These are phyloP conservation scores for Micractinium sp. DNA, from an alignment of 139 green algal species.

Conservation along the genomic window DNA sequence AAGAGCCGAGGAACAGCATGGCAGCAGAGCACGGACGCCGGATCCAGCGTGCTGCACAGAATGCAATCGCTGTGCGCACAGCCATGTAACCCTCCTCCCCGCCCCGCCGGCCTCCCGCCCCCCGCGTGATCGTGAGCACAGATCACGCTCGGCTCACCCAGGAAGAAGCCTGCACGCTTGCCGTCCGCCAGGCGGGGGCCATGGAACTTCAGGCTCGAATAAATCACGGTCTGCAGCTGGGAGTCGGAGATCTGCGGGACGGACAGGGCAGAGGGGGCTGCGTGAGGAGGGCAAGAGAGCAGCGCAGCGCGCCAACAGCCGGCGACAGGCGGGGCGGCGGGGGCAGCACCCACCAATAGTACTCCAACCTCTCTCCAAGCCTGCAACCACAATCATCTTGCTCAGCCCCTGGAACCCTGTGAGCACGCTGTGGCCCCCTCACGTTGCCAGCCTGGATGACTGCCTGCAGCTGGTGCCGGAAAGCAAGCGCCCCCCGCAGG, in stretches of 20 bases:
- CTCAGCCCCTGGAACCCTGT: no score
- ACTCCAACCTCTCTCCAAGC: background rate
- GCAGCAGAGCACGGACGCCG: background rate
- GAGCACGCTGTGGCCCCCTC: background rate
- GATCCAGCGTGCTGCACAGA: background rate
- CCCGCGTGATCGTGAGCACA: no score
- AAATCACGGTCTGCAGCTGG: constrained; percentile 77
- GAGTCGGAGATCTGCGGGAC: constrained; percentile 61
- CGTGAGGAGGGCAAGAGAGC: background rate
- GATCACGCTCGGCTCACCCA: constrained; percentile 62
- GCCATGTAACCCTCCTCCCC: background rate
- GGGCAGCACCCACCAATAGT: no score
- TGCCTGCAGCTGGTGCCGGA: constrained; percentile 51
- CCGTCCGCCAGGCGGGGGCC: constrained; percentile 12
- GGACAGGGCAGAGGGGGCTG: no score
- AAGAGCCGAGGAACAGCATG: background rate
- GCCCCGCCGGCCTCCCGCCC: background rate
- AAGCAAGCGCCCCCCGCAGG: constrained; percentile 35
- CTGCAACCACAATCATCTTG: background rate
- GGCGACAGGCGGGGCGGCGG: no score
- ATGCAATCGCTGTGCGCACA: background rate
- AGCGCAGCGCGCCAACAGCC: no score
- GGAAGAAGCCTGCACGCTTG: constrained; percentile 74
- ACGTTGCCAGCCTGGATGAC: background rate
- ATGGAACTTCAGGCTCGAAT: constrained; percentile 54